Percentiles rank a stretch among this genome's conserved stretches.
Evolutionary conservation across 1,139 yeast species (phyloP).

Genomic region (Candida sanyaensis): DNA sequence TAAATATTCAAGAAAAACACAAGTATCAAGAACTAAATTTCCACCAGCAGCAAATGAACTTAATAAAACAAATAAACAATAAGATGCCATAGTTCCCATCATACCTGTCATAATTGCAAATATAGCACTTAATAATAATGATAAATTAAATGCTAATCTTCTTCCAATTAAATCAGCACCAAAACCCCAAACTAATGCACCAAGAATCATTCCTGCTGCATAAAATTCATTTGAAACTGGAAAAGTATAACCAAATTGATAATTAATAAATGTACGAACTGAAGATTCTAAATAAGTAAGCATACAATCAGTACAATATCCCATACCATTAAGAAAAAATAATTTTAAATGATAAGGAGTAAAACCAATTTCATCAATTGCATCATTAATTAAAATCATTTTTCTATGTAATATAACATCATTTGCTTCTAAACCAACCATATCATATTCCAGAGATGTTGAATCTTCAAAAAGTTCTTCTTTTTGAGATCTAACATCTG

Average conservation of each 20-base stretch:
- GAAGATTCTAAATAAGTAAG: slow-evolving; percentile 43
- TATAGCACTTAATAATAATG: slow-evolving; percentile 50
- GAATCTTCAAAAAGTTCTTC: slow-evolving; percentile 12
- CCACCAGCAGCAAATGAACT: slow-evolving; percentile 57
- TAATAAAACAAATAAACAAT: slow-evolving; percentile 50
- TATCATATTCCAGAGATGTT: slow-evolving; percentile 19
- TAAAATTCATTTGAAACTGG: slow-evolving; percentile 31
- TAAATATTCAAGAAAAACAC: slow-evolving; percentile 59
- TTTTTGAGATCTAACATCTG: slow-evolving; percentile 2
- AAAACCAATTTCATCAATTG: slow-evolving; percentile 40
- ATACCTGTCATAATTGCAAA: slow-evolving; percentile 58
- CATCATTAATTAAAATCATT: slow-evolving; percentile 31
- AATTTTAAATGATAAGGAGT: slow-evolving; percentile 36
- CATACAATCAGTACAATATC: slow-evolving; percentile 65
- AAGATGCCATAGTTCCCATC: slow-evolving; percentile 47
- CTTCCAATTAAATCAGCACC: slow-evolving; percentile 64
- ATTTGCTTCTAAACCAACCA: slow-evolving; percentile 25
- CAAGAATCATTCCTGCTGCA: slow-evolving; percentile 52
- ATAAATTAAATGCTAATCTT: slow-evolving; percentile 54
- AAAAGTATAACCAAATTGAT: slow-evolving; percentile 38
- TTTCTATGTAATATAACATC: slow-evolving; percentile 27
- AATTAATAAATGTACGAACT: slow-evolving; percentile 41
- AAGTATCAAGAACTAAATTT: slow-evolving; percentile 60
- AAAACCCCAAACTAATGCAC: slow-evolving; percentile 60
- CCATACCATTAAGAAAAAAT: slow-evolving; percentile 57